phyloP scores from a whole-genome alignment of 2,329 filamentous ascomycete genomes.

The Scedosporium minutisporum region DNA sequence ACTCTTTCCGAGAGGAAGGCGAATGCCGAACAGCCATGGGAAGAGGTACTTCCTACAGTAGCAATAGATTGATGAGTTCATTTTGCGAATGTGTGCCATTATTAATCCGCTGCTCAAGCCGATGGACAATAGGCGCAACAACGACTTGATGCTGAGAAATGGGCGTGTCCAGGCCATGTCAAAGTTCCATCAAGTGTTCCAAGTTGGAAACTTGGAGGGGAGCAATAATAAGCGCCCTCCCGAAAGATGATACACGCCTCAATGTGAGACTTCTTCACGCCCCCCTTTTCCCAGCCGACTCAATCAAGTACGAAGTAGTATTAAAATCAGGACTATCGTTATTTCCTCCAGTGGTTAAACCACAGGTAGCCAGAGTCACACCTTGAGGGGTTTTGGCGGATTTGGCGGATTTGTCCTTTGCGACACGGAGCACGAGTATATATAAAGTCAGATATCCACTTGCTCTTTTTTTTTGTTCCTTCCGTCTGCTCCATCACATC shows the following conservation, averaged over 20 bases:
- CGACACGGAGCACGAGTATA: neutral
- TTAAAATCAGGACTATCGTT: neutral
- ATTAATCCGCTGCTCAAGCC: neutral
- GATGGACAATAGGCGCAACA: too few relatives aligned
- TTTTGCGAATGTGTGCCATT: neutral
- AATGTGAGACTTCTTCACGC: neutral
- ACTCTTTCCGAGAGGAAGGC: neutral
- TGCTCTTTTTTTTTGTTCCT: neutral
- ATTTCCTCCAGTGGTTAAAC: neutral
- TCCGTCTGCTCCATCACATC: too few relatives aligned
- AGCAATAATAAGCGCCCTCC: neutral
- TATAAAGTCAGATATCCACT: neutral
- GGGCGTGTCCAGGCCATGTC: neutral
- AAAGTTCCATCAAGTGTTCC: neutral
- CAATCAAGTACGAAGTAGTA: too few relatives aligned
- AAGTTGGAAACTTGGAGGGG: neutral
- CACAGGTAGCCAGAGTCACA: neutral
- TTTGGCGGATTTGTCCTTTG: neutral
- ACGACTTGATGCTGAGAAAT: neutral
- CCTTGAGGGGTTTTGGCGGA: neutral
- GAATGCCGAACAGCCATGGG: neutral
- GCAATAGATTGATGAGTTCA: neutral
- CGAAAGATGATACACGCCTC: neutral
- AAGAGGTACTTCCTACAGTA: neutral
- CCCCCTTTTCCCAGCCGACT: too few relatives aligned